phyloP scores from a whole-genome alignment of 805 yeast genomes.

The Cyberlindnera petersonii region DNA sequence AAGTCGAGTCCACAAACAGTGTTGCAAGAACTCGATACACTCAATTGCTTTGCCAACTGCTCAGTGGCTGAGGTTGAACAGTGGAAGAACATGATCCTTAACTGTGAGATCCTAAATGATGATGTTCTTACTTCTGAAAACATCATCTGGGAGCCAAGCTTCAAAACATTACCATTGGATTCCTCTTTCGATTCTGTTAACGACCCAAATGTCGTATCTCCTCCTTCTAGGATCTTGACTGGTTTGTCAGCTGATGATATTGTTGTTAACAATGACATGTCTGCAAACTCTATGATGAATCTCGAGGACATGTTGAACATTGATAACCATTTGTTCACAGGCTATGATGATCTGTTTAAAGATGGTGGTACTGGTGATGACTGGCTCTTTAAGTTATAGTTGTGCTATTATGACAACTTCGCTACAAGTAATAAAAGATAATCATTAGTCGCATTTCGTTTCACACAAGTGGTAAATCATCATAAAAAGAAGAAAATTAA shows the following conservation, averaged over 20 bases:
- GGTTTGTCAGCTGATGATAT: slow-evolving; percentile 8
- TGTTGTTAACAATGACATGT: slow-evolving; percentile 6
- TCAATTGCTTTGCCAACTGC: slow-evolving; percentile 17
- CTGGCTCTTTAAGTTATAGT: slow-evolving; percentile 12
- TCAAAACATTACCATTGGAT: slow-evolving; percentile 11
- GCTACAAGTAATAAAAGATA: background rate
- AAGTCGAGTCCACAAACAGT: slow-evolving; percentile 15
- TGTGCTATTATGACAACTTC: no score
- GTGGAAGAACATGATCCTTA: background rate
- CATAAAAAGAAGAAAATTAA: no score
- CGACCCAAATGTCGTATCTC: background rate
- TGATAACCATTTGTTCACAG: background rate
- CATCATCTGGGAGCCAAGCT: slow-evolving; percentile 25
- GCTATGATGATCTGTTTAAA: slow-evolving; percentile 6
- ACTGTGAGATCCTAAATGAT: slow-evolving; percentile 15
- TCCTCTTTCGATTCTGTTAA: background rate
- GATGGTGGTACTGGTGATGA: slow-evolving; percentile 3
- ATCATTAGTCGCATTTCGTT: background rate
- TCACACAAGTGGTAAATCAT: background rate
- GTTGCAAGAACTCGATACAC: slow-evolving; percentile 19
- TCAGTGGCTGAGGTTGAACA: slow-evolving; percentile 8
- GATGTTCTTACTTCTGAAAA: slow-evolving; percentile 11
- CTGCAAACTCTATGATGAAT: slow-evolving; percentile 5
- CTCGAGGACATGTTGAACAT: slow-evolving; percentile 8
- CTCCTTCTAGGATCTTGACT: background rate